Evolutionary conservation across 169 alveolate genomes (phyloP).

Genomic region (Neospora caninum): DNA sequence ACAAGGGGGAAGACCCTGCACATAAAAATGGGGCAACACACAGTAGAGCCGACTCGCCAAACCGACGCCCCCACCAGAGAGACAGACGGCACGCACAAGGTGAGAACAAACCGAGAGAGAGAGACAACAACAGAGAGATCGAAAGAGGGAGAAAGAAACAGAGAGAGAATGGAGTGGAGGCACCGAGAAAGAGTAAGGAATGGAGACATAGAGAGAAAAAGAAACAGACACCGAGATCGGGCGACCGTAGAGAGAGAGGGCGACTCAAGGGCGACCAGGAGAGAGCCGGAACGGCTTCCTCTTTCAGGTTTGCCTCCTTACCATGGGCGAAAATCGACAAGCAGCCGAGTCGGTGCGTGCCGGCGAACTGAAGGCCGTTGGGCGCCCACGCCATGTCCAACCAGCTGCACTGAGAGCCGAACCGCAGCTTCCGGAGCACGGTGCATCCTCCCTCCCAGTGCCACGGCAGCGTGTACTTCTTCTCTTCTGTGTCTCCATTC

Average conservation of each 20-base stretch:
- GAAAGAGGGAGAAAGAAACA: neutral
- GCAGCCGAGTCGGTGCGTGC: slow-evolving; percentile 39
- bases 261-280: no score
- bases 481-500: neutral
- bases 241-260: no score
- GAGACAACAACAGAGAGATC: neutral
- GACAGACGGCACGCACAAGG: no score
- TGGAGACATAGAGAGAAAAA: neutral
- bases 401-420: slow-evolving; percentile 47
- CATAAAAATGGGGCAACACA: neutral
- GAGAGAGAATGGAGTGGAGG: neutral
- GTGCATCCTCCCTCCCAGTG: slow-evolving; percentile 22
- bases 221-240: neutral
- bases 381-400: slow-evolving; percentile 41
- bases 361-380: slow-evolving; percentile 10
- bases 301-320: neutral
- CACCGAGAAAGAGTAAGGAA: neutral
- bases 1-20: neutral
- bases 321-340: slow-evolving; percentile 17
- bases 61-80: no score
- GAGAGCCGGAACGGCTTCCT: no score
- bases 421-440: slow-evolving; percentile 22
- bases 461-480: neutral
- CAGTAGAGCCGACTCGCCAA: no score
- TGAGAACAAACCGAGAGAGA: neutral